A percentile compares a stretch with the other conserved stretches of the same genome.
Conservation (phyloP, 495 filamentous ascomycete species). For the Podospora conica region DNA sequence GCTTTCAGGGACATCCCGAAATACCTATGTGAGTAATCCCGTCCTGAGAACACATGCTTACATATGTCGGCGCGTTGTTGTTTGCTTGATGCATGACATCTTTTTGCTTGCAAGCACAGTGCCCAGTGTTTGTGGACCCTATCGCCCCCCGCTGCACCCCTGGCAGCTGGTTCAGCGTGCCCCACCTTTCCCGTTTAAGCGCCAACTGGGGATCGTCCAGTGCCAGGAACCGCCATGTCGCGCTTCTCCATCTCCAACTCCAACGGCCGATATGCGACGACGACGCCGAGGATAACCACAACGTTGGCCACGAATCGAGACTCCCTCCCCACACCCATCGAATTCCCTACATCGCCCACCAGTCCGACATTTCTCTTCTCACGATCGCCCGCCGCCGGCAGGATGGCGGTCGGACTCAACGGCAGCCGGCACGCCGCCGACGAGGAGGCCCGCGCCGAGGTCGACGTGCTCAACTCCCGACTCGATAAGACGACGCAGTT, state of each 20-base stretch:
- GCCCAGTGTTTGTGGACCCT: background rate
- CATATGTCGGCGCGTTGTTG: background rate
- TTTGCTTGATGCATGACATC: background rate
- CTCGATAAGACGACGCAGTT: constrained; percentile 62
- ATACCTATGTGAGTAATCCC: background rate
- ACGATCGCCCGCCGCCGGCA: constrained; percentile 3
- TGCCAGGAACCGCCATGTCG: background rate
- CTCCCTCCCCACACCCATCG: background rate
- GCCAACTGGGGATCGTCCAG: background rate
- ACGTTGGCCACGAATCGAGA: constrained; percentile 1
- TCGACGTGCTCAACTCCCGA: constrained; percentile 59
- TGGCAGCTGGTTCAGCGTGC: background rate
- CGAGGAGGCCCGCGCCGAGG: constrained; percentile 59
- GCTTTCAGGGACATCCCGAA: background rate
- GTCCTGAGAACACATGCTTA: background rate
- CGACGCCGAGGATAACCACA: constrained; percentile 1
- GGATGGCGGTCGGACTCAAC: constrained; percentile 43
- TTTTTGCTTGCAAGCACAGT: background rate
- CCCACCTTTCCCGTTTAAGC: background rate
- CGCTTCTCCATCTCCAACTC: background rate
- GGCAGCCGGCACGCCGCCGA: constrained; percentile 47
- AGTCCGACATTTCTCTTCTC: constrained; percentile 8
- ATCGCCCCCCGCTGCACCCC: too few species aligned
- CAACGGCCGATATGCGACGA: constrained; percentile 1
- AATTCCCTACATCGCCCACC: background rate